Evolutionary conservation across 441 rosid species (phyloP).

Genomic region (Populus hybrid): DNA sequence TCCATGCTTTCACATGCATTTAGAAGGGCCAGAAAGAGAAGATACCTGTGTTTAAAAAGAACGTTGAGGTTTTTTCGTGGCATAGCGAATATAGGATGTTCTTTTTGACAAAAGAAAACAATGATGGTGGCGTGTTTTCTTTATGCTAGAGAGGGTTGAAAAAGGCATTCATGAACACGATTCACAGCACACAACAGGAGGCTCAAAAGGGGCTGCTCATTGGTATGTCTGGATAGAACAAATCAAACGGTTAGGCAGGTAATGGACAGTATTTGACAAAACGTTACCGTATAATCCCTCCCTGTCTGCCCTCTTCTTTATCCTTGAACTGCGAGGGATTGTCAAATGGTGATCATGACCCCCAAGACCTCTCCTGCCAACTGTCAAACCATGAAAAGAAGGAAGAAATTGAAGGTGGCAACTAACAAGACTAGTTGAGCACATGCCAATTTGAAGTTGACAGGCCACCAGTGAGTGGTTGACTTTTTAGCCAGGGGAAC

Average conservation of each 20-base stretch:
- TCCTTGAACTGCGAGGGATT: neutral
- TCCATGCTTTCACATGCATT: too few species aligned
- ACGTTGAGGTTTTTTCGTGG: too few species aligned
- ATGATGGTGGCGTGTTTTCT: too few species aligned
- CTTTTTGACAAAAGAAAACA: neutral
- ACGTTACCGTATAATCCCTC: too few species aligned
- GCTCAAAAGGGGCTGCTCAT: neutral
- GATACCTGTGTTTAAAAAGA: too few species aligned
- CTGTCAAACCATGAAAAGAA: neutral
- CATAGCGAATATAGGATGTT: neutral
- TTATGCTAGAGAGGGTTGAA: neutral
- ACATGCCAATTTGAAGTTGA: neutral
- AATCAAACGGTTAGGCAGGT: neutral
- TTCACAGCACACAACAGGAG: neutral
- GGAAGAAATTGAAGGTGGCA: neutral
- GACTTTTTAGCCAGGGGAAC: neutral
- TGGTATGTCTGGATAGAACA: neutral
- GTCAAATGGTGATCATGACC: slow-evolving; percentile 7
- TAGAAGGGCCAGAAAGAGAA: too few species aligned
- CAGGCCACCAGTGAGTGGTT: neutral
- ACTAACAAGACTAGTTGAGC: neutral
- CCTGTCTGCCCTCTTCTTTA: too few species aligned
- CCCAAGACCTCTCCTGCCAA: neutral
- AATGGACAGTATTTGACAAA: neutral
- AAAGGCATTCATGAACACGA: neutral